Evolutionary conservation across 2,329 filamentous ascomycete species (phyloP).

Genomic region (Graphilbum sp.): DNA sequence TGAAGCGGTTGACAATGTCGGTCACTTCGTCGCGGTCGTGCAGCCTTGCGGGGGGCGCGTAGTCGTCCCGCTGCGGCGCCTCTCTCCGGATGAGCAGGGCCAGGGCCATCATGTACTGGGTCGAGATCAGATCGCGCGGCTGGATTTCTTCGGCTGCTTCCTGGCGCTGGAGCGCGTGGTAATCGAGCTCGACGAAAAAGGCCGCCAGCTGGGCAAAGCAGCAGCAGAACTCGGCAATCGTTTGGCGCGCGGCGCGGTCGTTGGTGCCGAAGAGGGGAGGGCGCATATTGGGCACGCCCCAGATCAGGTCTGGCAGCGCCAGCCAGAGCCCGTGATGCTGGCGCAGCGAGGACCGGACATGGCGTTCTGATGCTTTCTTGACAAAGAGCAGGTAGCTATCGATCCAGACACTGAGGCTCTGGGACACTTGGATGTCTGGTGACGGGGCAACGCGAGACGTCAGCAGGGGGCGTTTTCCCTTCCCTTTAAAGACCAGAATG

Average conservation of each 20-base stretch:
- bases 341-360: conserved; percentile 25
- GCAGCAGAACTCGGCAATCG: conserved; percentile 21
- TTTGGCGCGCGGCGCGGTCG: conserved; percentile 14
- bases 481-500: too few species aligned
- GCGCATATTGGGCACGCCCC: conserved; percentile 8
- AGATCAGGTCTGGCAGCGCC: conserved; percentile 32
- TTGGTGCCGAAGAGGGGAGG: conserved; percentile 1
- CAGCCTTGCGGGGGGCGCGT: conserved; percentile 11
- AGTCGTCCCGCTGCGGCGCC: conserved; percentile 9
- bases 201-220: conserved; percentile 32
- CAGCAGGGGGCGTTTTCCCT: too few species aligned
- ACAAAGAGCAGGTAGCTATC: conserved; percentile 28
- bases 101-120: conserved; percentile 29
- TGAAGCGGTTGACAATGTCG: conserved; percentile 28
- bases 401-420: conserved; percentile 32
- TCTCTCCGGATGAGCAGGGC: conserved; percentile 17
- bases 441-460: not conserved
- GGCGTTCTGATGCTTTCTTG: conserved; percentile 16
- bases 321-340: conserved; percentile 34
- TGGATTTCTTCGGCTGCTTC: conserved; percentile 13
- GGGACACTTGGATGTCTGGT: conserved; percentile 27
- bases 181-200: conserved; percentile 34
- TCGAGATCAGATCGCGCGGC: conserved; percentile 24
- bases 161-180: conserved; percentile 16
- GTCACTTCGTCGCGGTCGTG: conserved; percentile 14